Evolutionary conservation across 768 basidiomycete species (phyloP), one percentile per base, ranked within the genome.

Genomic region (Albatrellus ellisii): DNA sequence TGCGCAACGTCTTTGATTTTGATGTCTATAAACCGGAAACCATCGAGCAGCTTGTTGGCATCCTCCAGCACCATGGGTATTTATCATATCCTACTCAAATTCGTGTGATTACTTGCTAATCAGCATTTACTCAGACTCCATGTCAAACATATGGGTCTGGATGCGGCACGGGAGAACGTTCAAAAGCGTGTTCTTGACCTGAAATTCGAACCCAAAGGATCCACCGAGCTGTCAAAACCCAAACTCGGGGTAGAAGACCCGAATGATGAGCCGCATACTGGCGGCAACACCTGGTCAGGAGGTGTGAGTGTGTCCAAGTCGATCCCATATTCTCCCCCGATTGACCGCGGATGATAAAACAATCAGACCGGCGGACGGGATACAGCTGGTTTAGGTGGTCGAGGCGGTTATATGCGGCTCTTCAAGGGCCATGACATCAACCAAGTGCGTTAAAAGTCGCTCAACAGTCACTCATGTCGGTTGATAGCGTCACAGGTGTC

Each of bases 1-100:
- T 81, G 12, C 64, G 78, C 12, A 81, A 79, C 50, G 63, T 79
- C 8, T 81, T 81, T 49, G 78, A 81, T 52, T 81, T 79, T 43
- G 78, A 81, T 52, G 65, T 81, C 5, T 77, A 76, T 55, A 73
- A 71, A 48, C 72, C 70, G 1, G 77, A 79, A 49, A 77, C 73
- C 5, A 74, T 77, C 29, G 72, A 78, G 36, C 72, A 71, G 51
- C 60, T 81, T 15, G 65, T 65, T 0, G 66, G 72, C 21, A 76
- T 79, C 21, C 57, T 81, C 26, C 60, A 69, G 36, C 69, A 69
- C 42, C 75, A 79, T 47, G 77, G 77, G 77, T 79, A 44, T n/a
- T n/a, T n/a, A n/a, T n/a, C n/a, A n/a, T n/a, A 17, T 63, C 46
- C 31, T 9, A 32, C 41, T 9, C 25, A 28, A 36, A 11, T 3